Evolutionary conservation across 1,139 yeast species (phyloP), one percentile per base, ranked within the genome.

Genomic region (Saccharomyces hybrid): DNA sequence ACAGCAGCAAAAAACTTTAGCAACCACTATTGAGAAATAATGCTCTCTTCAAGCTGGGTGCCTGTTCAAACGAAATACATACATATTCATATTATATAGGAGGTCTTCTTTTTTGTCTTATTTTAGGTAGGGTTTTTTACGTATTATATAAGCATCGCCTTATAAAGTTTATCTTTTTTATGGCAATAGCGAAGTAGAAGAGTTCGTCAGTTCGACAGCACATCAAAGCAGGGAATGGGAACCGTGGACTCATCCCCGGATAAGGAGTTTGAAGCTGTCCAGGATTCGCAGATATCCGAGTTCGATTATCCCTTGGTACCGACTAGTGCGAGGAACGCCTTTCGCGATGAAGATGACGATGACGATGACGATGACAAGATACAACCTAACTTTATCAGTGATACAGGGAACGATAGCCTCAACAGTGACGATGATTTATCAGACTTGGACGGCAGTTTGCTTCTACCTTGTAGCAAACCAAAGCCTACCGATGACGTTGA

Each of bases 1-100:
- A 58, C 70, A 78, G 71, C 72, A 64, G 47, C 61, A 58, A 49
- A 50, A 58, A n/a, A 14, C 5, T 23, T 5, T 42, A 13, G 38
- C 38, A 32, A 13, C 38, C 38, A 32, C 38, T 32, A 11, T 5
- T 32, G 38, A 32, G 38, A 32, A 32, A 32, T 32, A 32, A 32
- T 3, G 14, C 9, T 32, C 2, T 32, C 38, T 13, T 3, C 3
- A 32, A 32, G 23, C 4, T n/a, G n/a, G 38, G 38, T 32, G 38
- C 38, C 14, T n/a, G 9, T 32, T 1, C 38, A 13, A 13, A 32
- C 14, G 38, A 32, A 13, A 32, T n/a, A 32, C 31, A 8, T 32
- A 13, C 38, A 32, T 32, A 32, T 32, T 32, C 38, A 32, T 32
- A 13, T 1, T 19, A 19, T 19, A 13, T 32, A 32, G 38, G 38